phyloP scores from a whole-genome alignment of 179 eudicot species.

The Spinacia oleracea region DNA sequence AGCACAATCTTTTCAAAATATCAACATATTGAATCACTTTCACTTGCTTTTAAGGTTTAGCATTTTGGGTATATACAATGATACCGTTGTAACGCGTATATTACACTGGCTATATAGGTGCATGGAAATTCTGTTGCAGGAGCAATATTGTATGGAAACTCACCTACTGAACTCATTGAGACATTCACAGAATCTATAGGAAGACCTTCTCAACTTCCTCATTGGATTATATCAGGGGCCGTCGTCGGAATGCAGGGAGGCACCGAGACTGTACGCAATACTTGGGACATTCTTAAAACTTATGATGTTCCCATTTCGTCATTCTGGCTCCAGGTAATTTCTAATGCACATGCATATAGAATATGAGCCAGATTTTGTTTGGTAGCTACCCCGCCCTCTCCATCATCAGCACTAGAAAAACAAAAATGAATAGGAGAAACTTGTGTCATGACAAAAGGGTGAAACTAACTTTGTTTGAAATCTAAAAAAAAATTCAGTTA shows the following conservation, averaged over 20 bases:
- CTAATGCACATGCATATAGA: background rate
- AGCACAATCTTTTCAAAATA: background rate
- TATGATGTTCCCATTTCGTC: constrained; percentile 85
- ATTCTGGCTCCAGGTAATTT: constrained; percentile 89
- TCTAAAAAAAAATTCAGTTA: too few relatives aligned
- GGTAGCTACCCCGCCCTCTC: too few relatives aligned
- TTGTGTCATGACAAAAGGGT: background rate
- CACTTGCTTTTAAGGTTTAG: background rate
- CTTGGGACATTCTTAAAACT: constrained; percentile 53
- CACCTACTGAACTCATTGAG: constrained; percentile 82
- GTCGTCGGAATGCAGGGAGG: constrained; percentile 98
- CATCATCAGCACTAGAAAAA: too few relatives aligned
- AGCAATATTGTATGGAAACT: constrained; percentile 68
- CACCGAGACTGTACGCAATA: constrained; percentile 61
- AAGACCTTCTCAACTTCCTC: constrained; percentile 89
- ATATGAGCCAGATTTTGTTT: background rate
- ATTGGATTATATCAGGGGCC: constrained; percentile 92
- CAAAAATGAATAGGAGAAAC: too few relatives aligned
- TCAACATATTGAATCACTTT: background rate
- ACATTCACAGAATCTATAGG: constrained; percentile 79
- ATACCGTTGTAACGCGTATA: background rate
- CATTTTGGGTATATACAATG: background rate
- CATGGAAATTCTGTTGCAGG: constrained; percentile 72
- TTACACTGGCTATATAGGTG: constrained; percentile 40
- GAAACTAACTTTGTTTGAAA: background rate